Evolutionary conservation across 2,329 filamentous ascomycete species (phyloP).

Genomic region (Aspergillus clavatus): DNA sequence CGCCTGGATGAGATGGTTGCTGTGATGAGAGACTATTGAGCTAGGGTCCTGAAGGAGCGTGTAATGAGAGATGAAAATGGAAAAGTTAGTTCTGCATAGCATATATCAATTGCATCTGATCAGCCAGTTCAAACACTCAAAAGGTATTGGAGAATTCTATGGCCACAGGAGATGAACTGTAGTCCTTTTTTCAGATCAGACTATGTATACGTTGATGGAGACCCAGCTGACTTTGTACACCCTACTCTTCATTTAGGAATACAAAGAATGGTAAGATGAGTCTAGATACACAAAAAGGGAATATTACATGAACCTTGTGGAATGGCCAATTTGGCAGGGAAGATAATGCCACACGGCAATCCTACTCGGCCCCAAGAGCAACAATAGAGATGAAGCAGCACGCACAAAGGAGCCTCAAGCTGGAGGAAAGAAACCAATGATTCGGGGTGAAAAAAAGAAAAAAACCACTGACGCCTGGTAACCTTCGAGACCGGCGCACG

Average conservation of each 20-base stretch:
- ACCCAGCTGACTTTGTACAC: background rate
- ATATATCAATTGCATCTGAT: no score
- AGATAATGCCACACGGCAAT: no score
- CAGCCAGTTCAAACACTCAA: no score
- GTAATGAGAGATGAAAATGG: conserved; percentile 3
- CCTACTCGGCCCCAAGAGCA: no score
- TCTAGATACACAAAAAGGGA: background rate
- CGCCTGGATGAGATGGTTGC: conserved; percentile 81
- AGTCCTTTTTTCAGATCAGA: background rate
- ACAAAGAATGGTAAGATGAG: background rate
- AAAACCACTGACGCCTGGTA: no score
- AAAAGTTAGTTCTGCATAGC: background rate
- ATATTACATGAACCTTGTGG: background rate
- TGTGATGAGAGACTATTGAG: conserved; percentile 71
- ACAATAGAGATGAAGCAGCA: background rate
- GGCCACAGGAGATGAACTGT: no score
- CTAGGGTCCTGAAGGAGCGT: background rate
- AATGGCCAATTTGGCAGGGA: background rate
- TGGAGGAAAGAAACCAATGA: background rate
- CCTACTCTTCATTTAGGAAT: background rate
- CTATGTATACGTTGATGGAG: background rate
- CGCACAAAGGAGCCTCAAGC: background rate
- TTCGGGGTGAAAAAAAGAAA: no score
- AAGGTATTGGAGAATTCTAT: no score
- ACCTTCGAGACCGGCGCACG: background rate